Conservation (phyloP, 73 alveolate species). For the Uronychia binucleata region DNA sequence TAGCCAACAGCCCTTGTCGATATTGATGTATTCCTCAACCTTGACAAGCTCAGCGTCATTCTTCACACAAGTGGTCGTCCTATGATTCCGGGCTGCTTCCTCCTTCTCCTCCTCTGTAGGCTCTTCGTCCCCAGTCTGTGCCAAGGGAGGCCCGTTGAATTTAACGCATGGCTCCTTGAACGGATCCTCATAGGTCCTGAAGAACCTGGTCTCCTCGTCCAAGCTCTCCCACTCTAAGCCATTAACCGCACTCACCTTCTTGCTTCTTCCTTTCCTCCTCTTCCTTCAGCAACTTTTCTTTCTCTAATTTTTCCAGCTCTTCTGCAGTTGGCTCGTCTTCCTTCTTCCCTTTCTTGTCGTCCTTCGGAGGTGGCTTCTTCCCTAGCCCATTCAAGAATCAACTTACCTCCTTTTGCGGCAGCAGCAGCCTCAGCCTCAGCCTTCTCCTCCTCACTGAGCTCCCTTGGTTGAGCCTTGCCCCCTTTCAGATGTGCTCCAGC, state of each 20-base stretch:
- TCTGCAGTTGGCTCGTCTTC: conserved; percentile 74
- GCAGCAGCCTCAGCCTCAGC: conserved; percentile 82
- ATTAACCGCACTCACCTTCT: conserved; percentile 18
- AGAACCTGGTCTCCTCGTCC: conserved; percentile 72
- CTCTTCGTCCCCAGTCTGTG: conserved; percentile 55
- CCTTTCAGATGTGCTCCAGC: conserved; percentile 41
- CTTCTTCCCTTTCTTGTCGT: conserved; percentile 60
- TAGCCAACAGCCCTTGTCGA: conserved; percentile 81
- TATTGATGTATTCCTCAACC: conserved; percentile 73
- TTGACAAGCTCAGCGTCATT: conserved; percentile 63
- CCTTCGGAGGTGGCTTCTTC: conserved; percentile 62
- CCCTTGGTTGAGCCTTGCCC: conserved; percentile 72
- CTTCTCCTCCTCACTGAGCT: conserved; percentile 77
- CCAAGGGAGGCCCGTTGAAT: conserved; percentile 24
- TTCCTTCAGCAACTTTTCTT: conserved; percentile 59
- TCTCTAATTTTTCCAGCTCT: conserved; percentile 69
- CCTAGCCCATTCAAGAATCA: neutral
- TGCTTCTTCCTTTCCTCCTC: conserved; percentile 69
- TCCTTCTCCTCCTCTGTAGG: conserved; percentile 68
- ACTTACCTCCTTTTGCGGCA: conserved; percentile 51
- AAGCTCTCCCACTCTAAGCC: conserved; percentile 75
- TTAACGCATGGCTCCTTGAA: conserved; percentile 75
- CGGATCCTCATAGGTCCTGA: conserved; percentile 68
- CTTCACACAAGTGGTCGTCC: conserved; percentile 44
- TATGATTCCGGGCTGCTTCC: conserved; percentile 60